These are phyloP conservation scores for Sesbania bispinosa DNA, from an alignment of 306 rosid genomes.

Conservation along the genomic window DNA sequence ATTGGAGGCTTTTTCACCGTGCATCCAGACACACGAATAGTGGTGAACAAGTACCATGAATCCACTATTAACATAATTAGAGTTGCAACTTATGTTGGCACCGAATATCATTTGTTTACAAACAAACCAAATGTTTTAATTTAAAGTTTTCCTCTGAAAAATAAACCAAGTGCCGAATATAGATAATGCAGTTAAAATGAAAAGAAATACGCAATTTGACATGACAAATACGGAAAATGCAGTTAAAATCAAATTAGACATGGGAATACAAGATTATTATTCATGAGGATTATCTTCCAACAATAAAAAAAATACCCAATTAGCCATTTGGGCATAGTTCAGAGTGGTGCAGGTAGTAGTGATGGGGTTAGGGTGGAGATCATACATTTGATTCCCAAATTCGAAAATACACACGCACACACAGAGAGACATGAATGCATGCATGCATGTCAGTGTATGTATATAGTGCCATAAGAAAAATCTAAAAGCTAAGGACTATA, in stretches of 20 bases:
- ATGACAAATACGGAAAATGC: slow-evolving; percentile 10
- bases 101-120: neutral
- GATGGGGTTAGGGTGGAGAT: neutral
- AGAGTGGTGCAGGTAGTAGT: neutral
- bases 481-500: neutral
- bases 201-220: neutral
- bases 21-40: too few relatives aligned
- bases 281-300: neutral
- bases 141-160: neutral
- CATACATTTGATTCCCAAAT: slow-evolving; percentile 1
- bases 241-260: neutral
- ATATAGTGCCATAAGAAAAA: neutral
- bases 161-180: slow-evolving; percentile 6
- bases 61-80: neutral
- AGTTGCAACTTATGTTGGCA: slow-evolving; percentile 10
- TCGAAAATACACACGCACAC: too few relatives aligned
- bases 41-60: neutral
- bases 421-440: too few relatives aligned
- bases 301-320: neutral
- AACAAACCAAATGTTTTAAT: neutral
- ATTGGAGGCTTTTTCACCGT: too few relatives aligned
- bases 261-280: neutral
- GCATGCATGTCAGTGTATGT: too few relatives aligned
- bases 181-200: neutral
- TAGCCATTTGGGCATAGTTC: neutral